phyloP scores from a whole-genome alignment of 2,329 filamentous ascomycete species.

The Atkinsonella texensis region DNA sequence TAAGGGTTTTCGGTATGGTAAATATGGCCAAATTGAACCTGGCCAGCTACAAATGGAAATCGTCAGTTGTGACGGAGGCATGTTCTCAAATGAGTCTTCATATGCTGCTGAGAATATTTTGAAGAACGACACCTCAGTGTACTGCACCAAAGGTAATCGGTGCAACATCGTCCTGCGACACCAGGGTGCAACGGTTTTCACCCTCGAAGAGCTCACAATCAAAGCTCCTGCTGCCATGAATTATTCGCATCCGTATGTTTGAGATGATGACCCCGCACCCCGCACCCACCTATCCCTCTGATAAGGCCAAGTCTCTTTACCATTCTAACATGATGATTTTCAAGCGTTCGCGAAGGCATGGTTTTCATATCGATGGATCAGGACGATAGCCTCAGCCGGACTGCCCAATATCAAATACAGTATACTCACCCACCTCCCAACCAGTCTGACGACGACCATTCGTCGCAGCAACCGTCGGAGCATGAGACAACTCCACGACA shows the following conservation, averaged over 20 bases:
- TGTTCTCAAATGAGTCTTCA: slow-evolving; percentile 47
- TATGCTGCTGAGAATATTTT: slow-evolving; percentile 74
- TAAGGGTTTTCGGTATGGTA: slow-evolving; percentile 64
- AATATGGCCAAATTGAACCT: slow-evolving; percentile 75
- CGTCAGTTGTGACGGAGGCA: slow-evolving; percentile 76
- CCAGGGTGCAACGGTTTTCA: slow-evolving; percentile 68
- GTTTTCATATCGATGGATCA: slow-evolving; percentile 82
- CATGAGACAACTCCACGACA: slow-evolving; percentile 14
- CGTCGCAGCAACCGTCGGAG: slow-evolving; percentile 11
- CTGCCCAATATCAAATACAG: slow-evolving; percentile 63
- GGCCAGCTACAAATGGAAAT: slow-evolving; percentile 78
- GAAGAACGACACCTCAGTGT: slow-evolving; percentile 70
- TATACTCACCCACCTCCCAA: slow-evolving; percentile 30
- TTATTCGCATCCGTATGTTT: slow-evolving; percentile 74
- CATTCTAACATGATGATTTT: neutral
- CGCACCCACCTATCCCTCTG: neutral
- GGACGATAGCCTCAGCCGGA: slow-evolving; percentile 61
- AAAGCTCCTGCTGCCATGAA: slow-evolving; percentile 63
- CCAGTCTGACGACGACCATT: neutral
- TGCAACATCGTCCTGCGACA: slow-evolving; percentile 84
- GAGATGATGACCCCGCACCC: neutral
- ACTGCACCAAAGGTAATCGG: slow-evolving; percentile 76
- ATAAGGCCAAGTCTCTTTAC: neutral
- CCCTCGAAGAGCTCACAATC: slow-evolving; percentile 74
- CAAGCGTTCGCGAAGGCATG: slow-evolving; percentile 78